Evolutionary conservation across 1,284 basidiomycete genomes (phyloP).

Genomic region (Garcileccinum viscosum): DNA sequence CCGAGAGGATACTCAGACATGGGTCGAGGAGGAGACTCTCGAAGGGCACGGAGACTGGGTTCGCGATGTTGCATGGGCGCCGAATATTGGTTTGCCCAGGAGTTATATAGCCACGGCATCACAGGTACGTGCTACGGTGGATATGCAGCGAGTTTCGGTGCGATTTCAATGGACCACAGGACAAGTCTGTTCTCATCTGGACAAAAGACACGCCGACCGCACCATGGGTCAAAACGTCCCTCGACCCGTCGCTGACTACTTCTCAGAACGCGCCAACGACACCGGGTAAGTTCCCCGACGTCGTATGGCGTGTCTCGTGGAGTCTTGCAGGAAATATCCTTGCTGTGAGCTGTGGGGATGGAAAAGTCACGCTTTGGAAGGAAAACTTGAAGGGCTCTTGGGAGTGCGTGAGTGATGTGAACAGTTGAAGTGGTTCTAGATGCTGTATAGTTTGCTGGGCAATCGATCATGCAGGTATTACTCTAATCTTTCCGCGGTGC

Average conservation of each 20-base stretch:
- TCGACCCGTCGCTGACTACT: conserved; percentile 74
- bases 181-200: conserved; percentile 94
- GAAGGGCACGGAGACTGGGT: conserved; percentile 98
- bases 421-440: conserved; percentile 56
- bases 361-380: conserved; percentile 98
- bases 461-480: no score
- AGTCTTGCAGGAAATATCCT: conserved; percentile 95
- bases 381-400: conserved; percentile 93
- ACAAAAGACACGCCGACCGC: conserved; percentile 82
- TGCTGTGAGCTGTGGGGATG: conserved; percentile 97
- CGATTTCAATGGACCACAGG: conserved; percentile 46
- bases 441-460: no score
- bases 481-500: background rate
- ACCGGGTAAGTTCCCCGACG: conserved; percentile 87
- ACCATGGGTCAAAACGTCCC: conserved; percentile 85
- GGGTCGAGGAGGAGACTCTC: conserved; percentile 88
- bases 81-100: conserved; percentile 92
- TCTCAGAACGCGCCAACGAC: conserved; percentile 33
- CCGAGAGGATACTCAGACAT: conserved; percentile 77
- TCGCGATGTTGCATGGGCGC: conserved; percentile 96
- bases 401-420: conserved; percentile 96
- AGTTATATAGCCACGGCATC: conserved; percentile 96
- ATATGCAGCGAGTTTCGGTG: no score
- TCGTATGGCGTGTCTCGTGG: conserved; percentile 98
- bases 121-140: conserved; percentile 58